Evolutionary conservation across 495 filamentous ascomycete species (phyloP).

Genomic region (Recurvomyces mirabilis): DNA sequence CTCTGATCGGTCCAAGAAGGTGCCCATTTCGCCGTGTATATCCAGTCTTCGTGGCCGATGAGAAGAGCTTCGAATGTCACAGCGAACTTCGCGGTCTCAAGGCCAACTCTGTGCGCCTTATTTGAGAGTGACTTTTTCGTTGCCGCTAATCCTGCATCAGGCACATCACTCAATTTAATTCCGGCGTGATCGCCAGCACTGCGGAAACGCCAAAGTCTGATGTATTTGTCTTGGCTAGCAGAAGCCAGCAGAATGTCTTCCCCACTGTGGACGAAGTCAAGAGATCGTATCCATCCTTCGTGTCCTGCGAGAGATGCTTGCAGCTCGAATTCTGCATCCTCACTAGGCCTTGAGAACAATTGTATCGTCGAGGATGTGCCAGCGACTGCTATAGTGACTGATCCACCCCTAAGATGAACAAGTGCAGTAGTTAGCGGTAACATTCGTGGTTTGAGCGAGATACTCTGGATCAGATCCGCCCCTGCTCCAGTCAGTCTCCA

Average conservation of each 20-base stretch:
- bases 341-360: conserved; percentile 48
- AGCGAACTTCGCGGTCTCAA: conserved; percentile 50
- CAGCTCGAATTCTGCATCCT: conserved; percentile 49
- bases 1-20: conserved; percentile 27
- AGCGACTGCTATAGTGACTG: conserved; percentile 61
- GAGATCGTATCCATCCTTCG: conserved; percentile 85
- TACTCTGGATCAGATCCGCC: conserved; percentile 46
- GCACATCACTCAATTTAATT: background rate
- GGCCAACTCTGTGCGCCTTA: conserved; percentile 66
- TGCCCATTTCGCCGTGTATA: conserved; percentile 76
- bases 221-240: conserved; percentile 94
- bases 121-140: conserved; percentile 62
- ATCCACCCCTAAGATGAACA: conserved; percentile 39
- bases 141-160: conserved; percentile 45
- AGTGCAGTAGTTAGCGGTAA: conserved; percentile 71
- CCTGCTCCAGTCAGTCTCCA: conserved; percentile 46
- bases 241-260: conserved; percentile 68
- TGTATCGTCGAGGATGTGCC: conserved; percentile 72
- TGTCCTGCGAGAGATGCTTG: conserved; percentile 77
- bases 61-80: conserved; percentile 91
- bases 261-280: conserved; percentile 62
- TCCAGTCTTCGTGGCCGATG: conserved; percentile 96
- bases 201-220: conserved; percentile 83
- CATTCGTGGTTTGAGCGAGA: conserved; percentile 62
- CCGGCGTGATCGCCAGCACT: background rate